These are phyloP conservation scores for Guyanaporus albipodus DNA, from an alignment of 768 basidiomycete genomes.

Conservation along the genomic window DNA sequence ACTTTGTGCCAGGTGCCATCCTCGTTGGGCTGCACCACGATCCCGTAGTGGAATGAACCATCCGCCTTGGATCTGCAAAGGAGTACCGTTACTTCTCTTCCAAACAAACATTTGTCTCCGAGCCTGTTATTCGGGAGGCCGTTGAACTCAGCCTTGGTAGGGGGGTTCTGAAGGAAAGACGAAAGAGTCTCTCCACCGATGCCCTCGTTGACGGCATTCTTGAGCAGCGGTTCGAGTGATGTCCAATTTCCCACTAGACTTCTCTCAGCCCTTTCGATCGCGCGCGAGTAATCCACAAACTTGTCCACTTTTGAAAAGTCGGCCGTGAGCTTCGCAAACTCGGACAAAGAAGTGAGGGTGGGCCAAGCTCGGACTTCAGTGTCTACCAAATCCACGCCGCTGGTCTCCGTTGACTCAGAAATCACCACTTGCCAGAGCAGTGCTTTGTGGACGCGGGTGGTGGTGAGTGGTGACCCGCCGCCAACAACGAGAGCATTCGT, in stretches of 20 bases:
- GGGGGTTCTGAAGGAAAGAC: not conserved
- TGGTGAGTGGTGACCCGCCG: not conserved
- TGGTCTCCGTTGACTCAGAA: not conserved
- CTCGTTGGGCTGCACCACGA: not conserved
- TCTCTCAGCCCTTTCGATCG: slow-evolving; percentile 1
- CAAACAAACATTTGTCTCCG: not conserved
- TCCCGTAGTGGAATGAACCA: slow-evolving; percentile 6
- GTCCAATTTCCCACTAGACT: slow-evolving; percentile 1
- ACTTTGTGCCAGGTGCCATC: slow-evolving; percentile 5
- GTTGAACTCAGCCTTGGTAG: not conserved
- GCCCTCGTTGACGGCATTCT: not conserved
- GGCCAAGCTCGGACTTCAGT: not conserved
- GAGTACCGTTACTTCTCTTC: not conserved
- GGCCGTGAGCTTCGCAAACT: not conserved
- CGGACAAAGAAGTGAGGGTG: not conserved
- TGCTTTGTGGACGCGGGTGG: not conserved
- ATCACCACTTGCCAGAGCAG: slow-evolving; percentile 1
- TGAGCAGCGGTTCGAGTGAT: not conserved
- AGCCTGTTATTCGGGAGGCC: slow-evolving; percentile 3
- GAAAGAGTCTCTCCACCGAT: not conserved
- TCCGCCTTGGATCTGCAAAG: slow-evolving; percentile 6
- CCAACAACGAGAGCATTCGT: not conserved
- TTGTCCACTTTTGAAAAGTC: slow-evolving; percentile 1
- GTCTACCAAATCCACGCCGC: not conserved
- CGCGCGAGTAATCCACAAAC: not conserved